Evolutionary conservation across 2,329 filamentous ascomycete genomes (phyloP).

Genomic region (Neofusicoccum sp.): DNA sequence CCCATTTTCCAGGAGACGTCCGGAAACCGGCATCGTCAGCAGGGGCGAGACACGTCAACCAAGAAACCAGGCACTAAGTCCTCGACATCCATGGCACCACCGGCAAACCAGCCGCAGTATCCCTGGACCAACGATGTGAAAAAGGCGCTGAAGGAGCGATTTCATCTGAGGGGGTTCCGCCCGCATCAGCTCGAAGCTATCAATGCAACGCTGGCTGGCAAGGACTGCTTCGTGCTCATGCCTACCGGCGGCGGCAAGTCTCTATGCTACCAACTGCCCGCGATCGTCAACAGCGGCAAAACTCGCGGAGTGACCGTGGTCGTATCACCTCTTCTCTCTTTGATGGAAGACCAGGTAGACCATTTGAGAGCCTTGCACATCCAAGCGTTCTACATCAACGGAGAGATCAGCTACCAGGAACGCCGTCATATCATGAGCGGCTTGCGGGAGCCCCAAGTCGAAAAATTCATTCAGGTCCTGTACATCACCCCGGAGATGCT

Average conservation of each 20-base stretch:
- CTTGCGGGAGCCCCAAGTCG: slow-evolving; percentile 63
- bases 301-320: slow-evolving; percentile 88
- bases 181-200: slow-evolving; percentile 93
- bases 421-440: slow-evolving; percentile 65
- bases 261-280: slow-evolving; percentile 91
- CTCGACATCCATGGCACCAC: slow-evolving; percentile 21
- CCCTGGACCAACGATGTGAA: slow-evolving; percentile 87
- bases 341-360: slow-evolving; percentile 96
- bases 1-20: slow-evolving; percentile 26
- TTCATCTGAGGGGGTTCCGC: slow-evolving; percentile 82
- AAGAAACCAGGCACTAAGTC: slow-evolving; percentile 21
- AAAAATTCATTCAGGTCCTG: slow-evolving; percentile 77
- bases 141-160: slow-evolving; percentile 74
- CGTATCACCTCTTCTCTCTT: slow-evolving; percentile 87
- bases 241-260: slow-evolving; percentile 97
- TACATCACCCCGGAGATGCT: slow-evolving; percentile 99
- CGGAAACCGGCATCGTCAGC: slow-evolving; percentile 24
- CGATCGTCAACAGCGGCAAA: slow-evolving; percentile 75
- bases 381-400: slow-evolving; percentile 77
- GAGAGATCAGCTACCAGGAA: slow-evolving; percentile 64
- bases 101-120: slow-evolving; percentile 44
- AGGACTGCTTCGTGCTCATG: slow-evolving; percentile 95
- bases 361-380: slow-evolving; percentile 75
- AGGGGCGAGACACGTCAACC: background rate
- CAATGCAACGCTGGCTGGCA: slow-evolving; percentile 82